phyloP scores from a whole-genome alignment of 768 basidiomycete genomes.

The Hygrocybe coccinea region DNA sequence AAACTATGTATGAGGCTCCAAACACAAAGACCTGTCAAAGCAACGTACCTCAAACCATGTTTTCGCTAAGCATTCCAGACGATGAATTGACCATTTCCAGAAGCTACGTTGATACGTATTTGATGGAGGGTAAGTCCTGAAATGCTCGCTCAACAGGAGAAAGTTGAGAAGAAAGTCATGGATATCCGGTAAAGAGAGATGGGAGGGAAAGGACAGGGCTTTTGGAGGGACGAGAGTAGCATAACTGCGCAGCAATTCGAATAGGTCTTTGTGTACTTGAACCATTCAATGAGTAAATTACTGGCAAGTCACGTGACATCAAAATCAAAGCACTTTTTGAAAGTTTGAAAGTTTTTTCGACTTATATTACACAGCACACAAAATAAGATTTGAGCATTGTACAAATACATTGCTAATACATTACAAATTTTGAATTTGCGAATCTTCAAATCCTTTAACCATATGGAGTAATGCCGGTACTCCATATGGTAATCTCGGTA shows the following conservation, averaged over 20 bases:
- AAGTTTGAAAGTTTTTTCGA: too few relatives aligned
- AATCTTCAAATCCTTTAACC: too few relatives aligned
- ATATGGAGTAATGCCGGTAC: too few relatives aligned
- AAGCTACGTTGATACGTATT: conserved; percentile 56
- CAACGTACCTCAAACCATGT: conserved; percentile 42
- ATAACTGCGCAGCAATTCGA: conserved; percentile 48
- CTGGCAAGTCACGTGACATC: too few relatives aligned
- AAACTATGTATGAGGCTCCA: conserved; percentile 8
- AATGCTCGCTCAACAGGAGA: conserved; percentile 51
- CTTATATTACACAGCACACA: too few relatives aligned
- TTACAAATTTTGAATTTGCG: too few relatives aligned
- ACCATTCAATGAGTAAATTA: background rate
- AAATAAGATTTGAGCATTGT: too few relatives aligned
- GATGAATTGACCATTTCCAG: conserved; percentile 66
- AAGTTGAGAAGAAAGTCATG: conserved; percentile 53
- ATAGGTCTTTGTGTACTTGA: conserved; percentile 31
- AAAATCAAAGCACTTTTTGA: too few relatives aligned
- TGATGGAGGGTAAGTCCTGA: conserved; percentile 58
- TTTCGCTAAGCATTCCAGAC: conserved; percentile 44
- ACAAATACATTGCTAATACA: too few relatives aligned
- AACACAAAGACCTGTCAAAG: background rate
- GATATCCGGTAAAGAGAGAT: conserved; percentile 34
- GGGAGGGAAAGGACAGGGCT: conserved; percentile 37
- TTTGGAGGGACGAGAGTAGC: conserved; percentile 47
- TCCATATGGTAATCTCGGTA: too few relatives aligned